phyloP scores from a whole-genome alignment of 441 rosid species.

The Isatis lusitanica region DNA sequence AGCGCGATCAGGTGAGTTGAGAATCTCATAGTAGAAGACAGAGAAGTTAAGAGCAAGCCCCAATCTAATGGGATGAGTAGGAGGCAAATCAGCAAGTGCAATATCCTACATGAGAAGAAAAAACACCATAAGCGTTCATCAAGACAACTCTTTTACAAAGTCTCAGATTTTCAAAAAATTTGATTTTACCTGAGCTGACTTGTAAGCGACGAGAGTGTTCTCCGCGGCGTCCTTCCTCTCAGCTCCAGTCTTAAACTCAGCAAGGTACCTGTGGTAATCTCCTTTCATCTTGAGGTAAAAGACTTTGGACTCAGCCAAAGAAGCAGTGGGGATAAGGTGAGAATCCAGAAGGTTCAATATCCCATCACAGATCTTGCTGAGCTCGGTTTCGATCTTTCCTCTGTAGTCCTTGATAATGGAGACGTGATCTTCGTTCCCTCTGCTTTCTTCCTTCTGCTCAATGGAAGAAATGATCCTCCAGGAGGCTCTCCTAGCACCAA shows the following conservation, averaged over 20 bases:
- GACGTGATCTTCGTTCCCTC: constrained; percentile 90
- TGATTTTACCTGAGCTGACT: constrained; percentile 81
- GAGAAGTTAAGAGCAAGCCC: constrained; percentile 99
- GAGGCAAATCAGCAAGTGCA: constrained; percentile 86
- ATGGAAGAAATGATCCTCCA: constrained; percentile 99
- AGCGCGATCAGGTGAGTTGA: constrained; percentile 97
- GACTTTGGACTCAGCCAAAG: constrained; percentile 92
- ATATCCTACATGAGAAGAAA: constrained; percentile 63
- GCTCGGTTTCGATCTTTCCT: constrained; percentile 83
- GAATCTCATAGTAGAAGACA: constrained; percentile 96
- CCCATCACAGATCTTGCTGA: constrained; percentile 89
- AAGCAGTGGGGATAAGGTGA: constrained; percentile 81
- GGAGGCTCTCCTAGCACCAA: constrained; percentile 97
- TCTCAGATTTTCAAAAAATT: not conserved
- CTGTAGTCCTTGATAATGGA: constrained; percentile 76
- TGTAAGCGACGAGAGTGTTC: constrained; percentile 89
- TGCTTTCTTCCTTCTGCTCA: constrained; percentile 97
- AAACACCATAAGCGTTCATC: constrained; percentile 8
- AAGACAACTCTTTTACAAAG: not conserved
- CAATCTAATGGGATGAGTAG: constrained; percentile 95
- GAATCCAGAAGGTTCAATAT: constrained; percentile 83
- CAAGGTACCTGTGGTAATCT: constrained; percentile 93
- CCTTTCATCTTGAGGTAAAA: constrained; percentile 98
- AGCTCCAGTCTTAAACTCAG: constrained; percentile 90
- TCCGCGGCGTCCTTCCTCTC: constrained; percentile 99